Percentiles rank a stretch among this genome's conserved stretches.
Evolutionary conservation across 805 yeast species (phyloP).

Genomic region (Spathaspora arborariae): DNA sequence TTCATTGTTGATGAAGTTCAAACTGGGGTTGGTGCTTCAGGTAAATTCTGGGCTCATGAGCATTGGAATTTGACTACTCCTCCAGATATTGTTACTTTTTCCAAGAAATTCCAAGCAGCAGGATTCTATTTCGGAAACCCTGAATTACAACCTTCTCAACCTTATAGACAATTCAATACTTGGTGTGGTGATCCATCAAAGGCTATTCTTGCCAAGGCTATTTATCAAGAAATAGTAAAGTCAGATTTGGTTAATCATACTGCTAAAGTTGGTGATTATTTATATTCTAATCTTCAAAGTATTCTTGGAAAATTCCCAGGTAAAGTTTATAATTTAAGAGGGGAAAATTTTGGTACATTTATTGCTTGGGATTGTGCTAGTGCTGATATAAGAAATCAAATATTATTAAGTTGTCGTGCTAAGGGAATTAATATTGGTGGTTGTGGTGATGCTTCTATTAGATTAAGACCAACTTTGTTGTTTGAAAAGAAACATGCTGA

Average conservation of each 20-base stretch:
- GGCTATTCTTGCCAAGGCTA: constrained; percentile 59
- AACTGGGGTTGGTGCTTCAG: constrained; percentile 73
- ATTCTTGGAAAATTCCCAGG: constrained; percentile 40
- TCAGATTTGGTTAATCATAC: constrained; percentile 48
- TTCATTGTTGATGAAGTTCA: constrained; percentile 72
- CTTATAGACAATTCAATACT: constrained; percentile 72
- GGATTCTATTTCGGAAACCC: constrained; percentile 65
- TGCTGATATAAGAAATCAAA: constrained; percentile 41
- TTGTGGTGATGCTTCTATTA: constrained; percentile 54
- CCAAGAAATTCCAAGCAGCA: constrained; percentile 71
- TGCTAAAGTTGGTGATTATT: constrained; percentile 51
- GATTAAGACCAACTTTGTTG: constrained; percentile 64
- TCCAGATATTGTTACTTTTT: constrained; percentile 67
- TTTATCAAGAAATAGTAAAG: constrained; percentile 50
- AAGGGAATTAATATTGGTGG: constrained; percentile 67
- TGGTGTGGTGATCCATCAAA: constrained; percentile 78
- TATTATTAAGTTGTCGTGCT: constrained; percentile 43
- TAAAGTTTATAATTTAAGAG: constrained; percentile 50
- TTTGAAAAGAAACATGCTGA: constrained; percentile 63
- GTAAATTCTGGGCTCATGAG: constrained; percentile 72
- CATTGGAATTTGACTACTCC: constrained; percentile 59
- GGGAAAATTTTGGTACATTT: constrained; percentile 60
- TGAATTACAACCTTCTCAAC: constrained; percentile 52
- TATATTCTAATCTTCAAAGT: constrained; percentile 40
- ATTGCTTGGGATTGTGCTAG: constrained; percentile 59